Percentiles rank a stretch among this genome's conserved stretches.
Conservation (phyloP, 371 early-diverging fungal species). For the Basidiobolus meristosporus region DNA sequence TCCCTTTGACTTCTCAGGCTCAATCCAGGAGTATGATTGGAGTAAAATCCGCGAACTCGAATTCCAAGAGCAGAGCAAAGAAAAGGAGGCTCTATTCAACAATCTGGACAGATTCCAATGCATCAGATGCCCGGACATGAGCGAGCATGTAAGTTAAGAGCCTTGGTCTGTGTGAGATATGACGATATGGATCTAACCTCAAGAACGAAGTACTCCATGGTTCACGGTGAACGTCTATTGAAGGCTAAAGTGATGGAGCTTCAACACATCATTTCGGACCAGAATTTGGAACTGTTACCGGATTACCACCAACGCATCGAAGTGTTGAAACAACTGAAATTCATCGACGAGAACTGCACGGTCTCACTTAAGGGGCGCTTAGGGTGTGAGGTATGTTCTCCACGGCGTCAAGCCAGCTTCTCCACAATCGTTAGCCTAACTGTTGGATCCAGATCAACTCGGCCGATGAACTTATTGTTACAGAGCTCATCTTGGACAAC, state of each 20-base stretch:
- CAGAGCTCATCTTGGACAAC: slow-evolving; percentile 96
- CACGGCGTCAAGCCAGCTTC: too few relatives aligned
- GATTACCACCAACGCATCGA: slow-evolving; percentile 79
- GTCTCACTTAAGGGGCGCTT: slow-evolving; percentile 97
- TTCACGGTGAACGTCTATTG: slow-evolving; percentile 45
- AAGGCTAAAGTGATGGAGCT: slow-evolving; percentile 51
- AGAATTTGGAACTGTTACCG: slow-evolving; percentile 79
- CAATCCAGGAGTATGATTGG: slow-evolving; percentile 33
- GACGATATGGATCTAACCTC: too few relatives aligned
- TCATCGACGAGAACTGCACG: slow-evolving; percentile 63
- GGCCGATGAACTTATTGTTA: slow-evolving; percentile 90
- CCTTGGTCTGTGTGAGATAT: too few relatives aligned
- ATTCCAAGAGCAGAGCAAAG: slow-evolving; percentile 48
- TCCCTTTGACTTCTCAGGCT: neutral
- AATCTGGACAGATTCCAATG: slow-evolving; percentile 43
- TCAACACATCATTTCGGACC: slow-evolving; percentile 59
- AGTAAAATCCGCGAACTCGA: slow-evolving; percentile 64
- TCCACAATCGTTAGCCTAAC: slow-evolving; percentile 1
- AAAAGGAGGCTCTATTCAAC: slow-evolving; percentile 19
- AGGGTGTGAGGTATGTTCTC: slow-evolving; percentile 77
- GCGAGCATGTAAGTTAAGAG: slow-evolving; percentile 37
- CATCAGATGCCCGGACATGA: slow-evolving; percentile 60
- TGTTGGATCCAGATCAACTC: slow-evolving; percentile 46
- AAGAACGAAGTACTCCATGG: slow-evolving; percentile 28
- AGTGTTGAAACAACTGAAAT: slow-evolving; percentile 57